Evolutionary conservation across 2,329 filamentous ascomycete species (phyloP).

Genomic region (Beauveria scarabaeidicola): DNA sequence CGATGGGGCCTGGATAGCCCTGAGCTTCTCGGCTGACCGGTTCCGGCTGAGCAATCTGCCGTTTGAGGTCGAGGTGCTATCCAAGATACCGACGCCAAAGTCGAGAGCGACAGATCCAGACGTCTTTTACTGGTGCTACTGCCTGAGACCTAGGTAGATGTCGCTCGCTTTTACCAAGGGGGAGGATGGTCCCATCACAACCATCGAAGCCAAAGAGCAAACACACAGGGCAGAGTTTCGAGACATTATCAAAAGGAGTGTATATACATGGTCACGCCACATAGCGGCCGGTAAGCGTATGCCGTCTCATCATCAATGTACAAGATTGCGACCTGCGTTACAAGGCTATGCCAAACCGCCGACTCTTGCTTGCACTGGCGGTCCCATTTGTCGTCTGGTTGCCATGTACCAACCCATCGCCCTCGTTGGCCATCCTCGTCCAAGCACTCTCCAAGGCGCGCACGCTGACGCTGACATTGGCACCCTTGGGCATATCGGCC

Average conservation of each 20-base stretch:
- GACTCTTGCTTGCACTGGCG: background rate
- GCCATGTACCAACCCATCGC: constrained; percentile 9
- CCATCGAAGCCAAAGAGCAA: background rate
- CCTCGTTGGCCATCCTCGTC: constrained; percentile 9
- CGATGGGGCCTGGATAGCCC: constrained; percentile 36
- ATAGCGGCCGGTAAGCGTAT: background rate
- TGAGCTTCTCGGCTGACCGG: constrained; percentile 37
- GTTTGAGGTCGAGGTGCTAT: constrained; percentile 34
- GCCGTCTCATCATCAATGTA: background rate
- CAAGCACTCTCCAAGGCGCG: constrained; percentile 21
- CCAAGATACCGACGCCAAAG: constrained; percentile 35
- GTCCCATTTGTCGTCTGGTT: constrained; percentile 2
- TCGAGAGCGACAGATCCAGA: constrained; percentile 34
- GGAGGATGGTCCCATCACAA: background rate
- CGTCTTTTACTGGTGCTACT: constrained; percentile 37
- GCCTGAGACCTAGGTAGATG: constrained; percentile 26
- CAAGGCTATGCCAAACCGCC: background rate
- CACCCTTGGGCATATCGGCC: constrained; percentile 14
- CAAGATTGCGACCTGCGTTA: background rate
- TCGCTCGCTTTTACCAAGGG: background rate
- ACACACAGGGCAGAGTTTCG: background rate
- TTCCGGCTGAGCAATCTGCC: constrained; percentile 31
- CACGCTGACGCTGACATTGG: constrained; percentile 18
- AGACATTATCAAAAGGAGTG: background rate
- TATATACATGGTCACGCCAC: background rate